These are phyloP conservation scores for Aspergillus ustus DNA, from an alignment of 2,329 filamentous ascomycete species.

Conservation along the genomic window DNA sequence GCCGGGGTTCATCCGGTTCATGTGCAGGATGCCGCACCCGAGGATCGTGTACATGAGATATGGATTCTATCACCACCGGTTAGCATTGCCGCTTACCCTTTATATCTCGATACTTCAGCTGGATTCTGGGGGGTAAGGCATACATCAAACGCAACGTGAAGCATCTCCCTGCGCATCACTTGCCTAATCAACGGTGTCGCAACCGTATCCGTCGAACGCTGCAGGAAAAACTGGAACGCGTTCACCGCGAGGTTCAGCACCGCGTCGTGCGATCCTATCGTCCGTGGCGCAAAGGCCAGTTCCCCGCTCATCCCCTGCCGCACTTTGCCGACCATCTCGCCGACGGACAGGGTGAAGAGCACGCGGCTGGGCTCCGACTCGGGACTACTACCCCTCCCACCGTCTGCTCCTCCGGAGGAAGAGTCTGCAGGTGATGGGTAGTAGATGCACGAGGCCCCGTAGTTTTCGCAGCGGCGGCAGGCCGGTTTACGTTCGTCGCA, in stretches of 20 bases:
- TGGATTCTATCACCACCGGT: conserved; percentile 21
- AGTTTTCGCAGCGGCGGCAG: conserved; percentile 32
- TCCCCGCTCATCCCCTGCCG: conserved; percentile 14
- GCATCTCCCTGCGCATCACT: conserved; percentile 32
- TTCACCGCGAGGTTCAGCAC: conserved; percentile 14
- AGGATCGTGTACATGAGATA: conserved; percentile 40
- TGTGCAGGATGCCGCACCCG: conserved; percentile 32
- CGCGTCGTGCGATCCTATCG: not conserved
- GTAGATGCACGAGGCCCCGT: conserved; percentile 31
- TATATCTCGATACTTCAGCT: too few species aligned
- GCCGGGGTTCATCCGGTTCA: conserved; percentile 29
- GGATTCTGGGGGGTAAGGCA: too few species aligned
- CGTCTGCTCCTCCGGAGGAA: not conserved
- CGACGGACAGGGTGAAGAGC: conserved; percentile 25
- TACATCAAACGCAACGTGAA: conserved; percentile 31
- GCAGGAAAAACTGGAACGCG: conserved; percentile 30
- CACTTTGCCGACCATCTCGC: conserved; percentile 21
- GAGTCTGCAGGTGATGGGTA: not conserved
- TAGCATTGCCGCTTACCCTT: too few species aligned
- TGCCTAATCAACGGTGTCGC: conserved; percentile 19
- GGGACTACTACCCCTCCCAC: not conserved
- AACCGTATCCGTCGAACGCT: conserved; percentile 20
- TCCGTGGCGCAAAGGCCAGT: conserved; percentile 8
- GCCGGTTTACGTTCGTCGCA: conserved; percentile 37
- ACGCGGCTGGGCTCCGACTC: not conserved